These are phyloP conservation scores for Metschnikowia borealis DNA, from an alignment of 805 yeast genomes.

Conservation along the genomic window DNA sequence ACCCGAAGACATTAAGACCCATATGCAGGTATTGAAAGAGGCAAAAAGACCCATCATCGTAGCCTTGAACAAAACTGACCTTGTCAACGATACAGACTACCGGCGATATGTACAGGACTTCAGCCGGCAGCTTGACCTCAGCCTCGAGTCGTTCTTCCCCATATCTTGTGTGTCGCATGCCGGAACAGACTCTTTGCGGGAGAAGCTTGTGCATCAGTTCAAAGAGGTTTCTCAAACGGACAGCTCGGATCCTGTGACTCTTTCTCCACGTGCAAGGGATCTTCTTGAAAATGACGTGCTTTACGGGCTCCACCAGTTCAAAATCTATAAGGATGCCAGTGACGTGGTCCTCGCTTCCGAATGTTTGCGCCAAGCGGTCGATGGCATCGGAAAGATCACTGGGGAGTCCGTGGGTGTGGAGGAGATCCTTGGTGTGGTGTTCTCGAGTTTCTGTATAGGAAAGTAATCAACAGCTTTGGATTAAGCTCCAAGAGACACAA, in stretches of 20 bases:
- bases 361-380: slow-evolving; percentile 65
- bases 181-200: slow-evolving; percentile 53
- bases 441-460: slow-evolving; percentile 91
- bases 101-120: background rate
- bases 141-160: slow-evolving; percentile 16
- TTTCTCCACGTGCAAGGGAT: slow-evolving; percentile 75
- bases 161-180: slow-evolving; percentile 59
- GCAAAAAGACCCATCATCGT: slow-evolving; percentile 35
- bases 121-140: slow-evolving; percentile 14
- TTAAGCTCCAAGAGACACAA: slow-evolving; percentile 22
- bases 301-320: slow-evolving; percentile 66
- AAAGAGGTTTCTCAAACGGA: slow-evolving; percentile 46
- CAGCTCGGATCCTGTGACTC: slow-evolving; percentile 59
- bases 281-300: slow-evolving; percentile 72
- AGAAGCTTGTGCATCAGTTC: slow-evolving; percentile 43
- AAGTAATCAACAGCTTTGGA: slow-evolving; percentile 40
- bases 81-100: slow-evolving; percentile 24
- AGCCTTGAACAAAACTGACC: slow-evolving; percentile 60
- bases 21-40: slow-evolving; percentile 30
- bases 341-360: slow-evolving; percentile 84
- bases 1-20: slow-evolving; percentile 36
- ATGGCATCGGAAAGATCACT: slow-evolving; percentile 88
- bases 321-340: slow-evolving; percentile 43
- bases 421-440: slow-evolving; percentile 86
- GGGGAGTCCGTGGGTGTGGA: slow-evolving; percentile 88